Percentiles rank a stretch among this genome's conserved stretches.
phyloP scores from a whole-genome alignment of 2,329 filamentous ascomycete genomes.

The Aspergillus neoniger region DNA sequence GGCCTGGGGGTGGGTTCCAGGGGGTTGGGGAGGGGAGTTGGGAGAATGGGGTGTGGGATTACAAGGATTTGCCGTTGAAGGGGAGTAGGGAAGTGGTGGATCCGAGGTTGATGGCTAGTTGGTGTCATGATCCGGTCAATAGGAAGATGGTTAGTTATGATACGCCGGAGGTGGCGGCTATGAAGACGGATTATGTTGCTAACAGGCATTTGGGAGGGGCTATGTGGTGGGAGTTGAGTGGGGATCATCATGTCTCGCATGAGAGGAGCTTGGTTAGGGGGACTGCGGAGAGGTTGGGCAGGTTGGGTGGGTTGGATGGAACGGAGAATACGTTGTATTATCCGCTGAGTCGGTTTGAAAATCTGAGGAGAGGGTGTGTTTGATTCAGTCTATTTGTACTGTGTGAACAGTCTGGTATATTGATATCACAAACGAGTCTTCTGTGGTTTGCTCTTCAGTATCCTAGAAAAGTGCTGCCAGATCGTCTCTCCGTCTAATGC shows the following conservation, averaged over 20 bases:
- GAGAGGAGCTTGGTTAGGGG: slow-evolving; percentile 50
- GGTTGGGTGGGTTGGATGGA: slow-evolving; percentile 45
- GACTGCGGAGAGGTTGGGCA: slow-evolving; percentile 36
- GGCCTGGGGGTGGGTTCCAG: slow-evolving; percentile 67
- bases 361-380: slow-evolving; percentile 27
- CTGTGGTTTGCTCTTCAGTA: neutral
- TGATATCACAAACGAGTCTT: neutral
- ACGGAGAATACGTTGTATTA: slow-evolving; percentile 53
- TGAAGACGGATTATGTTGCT: slow-evolving; percentile 73
- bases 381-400: neutral
- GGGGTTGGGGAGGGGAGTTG: slow-evolving; percentile 71
- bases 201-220: slow-evolving; percentile 71
- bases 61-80: slow-evolving; percentile 60
- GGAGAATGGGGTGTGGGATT: slow-evolving; percentile 86
- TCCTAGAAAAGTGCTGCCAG: slow-evolving; percentile 1
- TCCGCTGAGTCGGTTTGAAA: slow-evolving; percentile 56
- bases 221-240: slow-evolving; percentile 97
- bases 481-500: neutral
- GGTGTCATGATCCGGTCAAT: slow-evolving; percentile 65
- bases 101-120: slow-evolving; percentile 64
- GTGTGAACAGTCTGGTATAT: neutral
- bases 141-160: slow-evolving; percentile 75
- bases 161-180: slow-evolving; percentile 64
- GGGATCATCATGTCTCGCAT: slow-evolving; percentile 52
- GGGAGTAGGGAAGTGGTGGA: slow-evolving; percentile 48